These are phyloP conservation scores for Proliferodiscus dingleyae DNA, from an alignment of 2,329 filamentous ascomycete species.

Conservation along the genomic window DNA sequence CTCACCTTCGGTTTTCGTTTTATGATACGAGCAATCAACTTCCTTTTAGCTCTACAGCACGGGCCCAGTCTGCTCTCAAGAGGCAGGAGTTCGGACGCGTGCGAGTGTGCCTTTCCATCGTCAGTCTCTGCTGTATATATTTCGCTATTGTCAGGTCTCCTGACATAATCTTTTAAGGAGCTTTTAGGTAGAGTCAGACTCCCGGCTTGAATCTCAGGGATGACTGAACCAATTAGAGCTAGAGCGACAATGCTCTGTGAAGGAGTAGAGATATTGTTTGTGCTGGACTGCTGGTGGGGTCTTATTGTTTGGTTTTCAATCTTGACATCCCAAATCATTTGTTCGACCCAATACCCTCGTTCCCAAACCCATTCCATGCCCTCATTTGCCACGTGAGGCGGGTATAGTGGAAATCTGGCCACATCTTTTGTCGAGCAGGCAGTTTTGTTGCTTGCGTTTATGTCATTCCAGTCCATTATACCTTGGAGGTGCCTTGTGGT, in stretches of 20 bases:
- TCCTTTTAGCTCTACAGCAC: constrained; percentile 23
- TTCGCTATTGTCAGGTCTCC: neutral
- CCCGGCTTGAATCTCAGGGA: constrained; percentile 6
- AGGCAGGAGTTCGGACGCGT: neutral
- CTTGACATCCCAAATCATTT: constrained; percentile 33
- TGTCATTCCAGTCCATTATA: constrained; percentile 20
- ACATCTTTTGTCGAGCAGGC: neutral
- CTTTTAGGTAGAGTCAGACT: constrained; percentile 1
- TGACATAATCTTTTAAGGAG: neutral
- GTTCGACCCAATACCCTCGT: constrained; percentile 58
- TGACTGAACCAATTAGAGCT: neutral
- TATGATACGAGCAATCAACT: constrained; percentile 11
- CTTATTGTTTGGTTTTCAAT: constrained; percentile 5
- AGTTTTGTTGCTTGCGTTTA: constrained; percentile 3
- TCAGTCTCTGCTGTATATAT: neutral
- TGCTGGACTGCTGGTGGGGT: constrained; percentile 5
- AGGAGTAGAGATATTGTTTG: neutral
- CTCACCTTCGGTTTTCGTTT: constrained; percentile 14
- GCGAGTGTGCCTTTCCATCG: neutral
- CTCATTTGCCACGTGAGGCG: constrained; percentile 49
- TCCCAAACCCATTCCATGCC: constrained; percentile 61
- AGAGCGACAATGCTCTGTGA: neutral
- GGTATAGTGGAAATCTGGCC: constrained; percentile 35
- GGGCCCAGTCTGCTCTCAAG: constrained; percentile 14
- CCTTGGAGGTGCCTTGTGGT: too few relatives aligned